A percentile compares a stretch with the other conserved stretches of the same genome.
phyloP scores from a whole-genome alignment of 1,139 yeast genomes.

The Candida albicans region DNA sequence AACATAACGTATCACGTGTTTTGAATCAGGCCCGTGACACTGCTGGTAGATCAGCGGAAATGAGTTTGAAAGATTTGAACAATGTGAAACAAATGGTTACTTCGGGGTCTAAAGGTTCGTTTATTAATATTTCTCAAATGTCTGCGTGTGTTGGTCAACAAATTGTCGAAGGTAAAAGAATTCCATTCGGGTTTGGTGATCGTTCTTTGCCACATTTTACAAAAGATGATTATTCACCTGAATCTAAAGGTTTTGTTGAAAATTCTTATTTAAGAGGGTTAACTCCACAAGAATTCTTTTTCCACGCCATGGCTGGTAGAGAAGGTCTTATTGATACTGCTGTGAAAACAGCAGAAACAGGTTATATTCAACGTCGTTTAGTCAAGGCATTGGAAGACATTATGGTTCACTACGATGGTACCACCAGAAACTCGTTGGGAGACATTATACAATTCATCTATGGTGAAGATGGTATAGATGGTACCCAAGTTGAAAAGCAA shows the following conservation, averaged over 20 bases:
- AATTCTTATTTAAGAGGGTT: constrained; percentile 96
- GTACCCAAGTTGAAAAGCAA: constrained; percentile 96
- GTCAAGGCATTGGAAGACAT: constrained; percentile 98
- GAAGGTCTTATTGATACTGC: constrained; percentile 99
- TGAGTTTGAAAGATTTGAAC: constrained; percentile 88
- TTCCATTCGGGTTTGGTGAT: constrained; percentile 95
- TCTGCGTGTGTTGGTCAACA: constrained; percentile 99
- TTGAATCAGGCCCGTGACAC: constrained; percentile 98
- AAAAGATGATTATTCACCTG: constrained; percentile 97
- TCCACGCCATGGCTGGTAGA: constrained; percentile 99
- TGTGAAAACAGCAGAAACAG: constrained; percentile 98
- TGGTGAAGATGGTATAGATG: constrained; percentile 99
- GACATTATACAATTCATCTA: constrained; percentile 94
- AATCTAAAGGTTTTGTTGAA: constrained; percentile 96
- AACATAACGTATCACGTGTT: constrained; percentile 93
- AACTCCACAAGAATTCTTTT: constrained; percentile 98
- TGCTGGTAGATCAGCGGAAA: constrained; percentile 98
- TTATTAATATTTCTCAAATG: constrained; percentile 98
- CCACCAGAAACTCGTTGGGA: constrained; percentile 96
- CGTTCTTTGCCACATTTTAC: constrained; percentile 97
- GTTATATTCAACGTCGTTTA: constrained; percentile 98
- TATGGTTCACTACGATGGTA: constrained; percentile 98
- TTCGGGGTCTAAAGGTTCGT: constrained; percentile 99
- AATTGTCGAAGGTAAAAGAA: constrained; percentile 99
- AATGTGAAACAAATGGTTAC: constrained; percentile 99